Evolutionary conservation across 1,284 basidiomycete species (phyloP).

Genomic region (Crucibulum cyathiforme): DNA sequence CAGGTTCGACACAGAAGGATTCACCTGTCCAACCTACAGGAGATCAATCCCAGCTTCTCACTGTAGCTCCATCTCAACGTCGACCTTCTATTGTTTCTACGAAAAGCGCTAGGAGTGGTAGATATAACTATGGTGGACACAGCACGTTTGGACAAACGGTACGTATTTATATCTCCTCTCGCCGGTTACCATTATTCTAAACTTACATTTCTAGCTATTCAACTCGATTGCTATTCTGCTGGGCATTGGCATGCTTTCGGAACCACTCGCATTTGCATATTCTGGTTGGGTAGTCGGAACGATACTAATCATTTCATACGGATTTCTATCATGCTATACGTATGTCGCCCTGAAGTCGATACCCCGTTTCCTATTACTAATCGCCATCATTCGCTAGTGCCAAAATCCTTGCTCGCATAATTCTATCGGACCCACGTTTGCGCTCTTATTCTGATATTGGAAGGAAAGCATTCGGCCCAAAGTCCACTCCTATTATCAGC

Average conservation of each 20-base stretch:
- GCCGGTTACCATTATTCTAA: constrained; percentile 1
- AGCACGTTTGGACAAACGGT: constrained; percentile 89
- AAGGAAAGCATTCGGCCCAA: constrained; percentile 82
- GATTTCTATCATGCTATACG: constrained; percentile 87
- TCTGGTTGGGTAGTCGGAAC: constrained; percentile 87
- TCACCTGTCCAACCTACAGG: background rate
- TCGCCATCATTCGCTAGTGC: constrained; percentile 55
- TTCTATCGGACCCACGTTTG: constrained; percentile 71
- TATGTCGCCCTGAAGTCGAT: constrained; percentile 44
- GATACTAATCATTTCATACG: constrained; percentile 78
- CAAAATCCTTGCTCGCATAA: constrained; percentile 82
- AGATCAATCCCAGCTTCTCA: constrained; percentile 6
- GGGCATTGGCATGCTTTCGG: constrained; percentile 90
- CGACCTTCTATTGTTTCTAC: constrained; percentile 37
- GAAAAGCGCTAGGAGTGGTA: constrained; percentile 31
- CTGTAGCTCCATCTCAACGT: constrained; percentile 22
- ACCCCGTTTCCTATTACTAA: background rate
- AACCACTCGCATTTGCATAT: constrained; percentile 87
- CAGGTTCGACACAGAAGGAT: background rate
- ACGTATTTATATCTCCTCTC: constrained; percentile 29
- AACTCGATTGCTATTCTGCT: constrained; percentile 88
- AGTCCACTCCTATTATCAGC: constrained; percentile 72
- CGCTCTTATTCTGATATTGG: constrained; percentile 91
- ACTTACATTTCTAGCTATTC: constrained; percentile 66
- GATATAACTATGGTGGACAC: constrained; percentile 50